These are phyloP conservation scores for Fusarium annulatum DNA, from an alignment of 2,329 filamentous ascomycete genomes.

Conservation along the genomic window DNA sequence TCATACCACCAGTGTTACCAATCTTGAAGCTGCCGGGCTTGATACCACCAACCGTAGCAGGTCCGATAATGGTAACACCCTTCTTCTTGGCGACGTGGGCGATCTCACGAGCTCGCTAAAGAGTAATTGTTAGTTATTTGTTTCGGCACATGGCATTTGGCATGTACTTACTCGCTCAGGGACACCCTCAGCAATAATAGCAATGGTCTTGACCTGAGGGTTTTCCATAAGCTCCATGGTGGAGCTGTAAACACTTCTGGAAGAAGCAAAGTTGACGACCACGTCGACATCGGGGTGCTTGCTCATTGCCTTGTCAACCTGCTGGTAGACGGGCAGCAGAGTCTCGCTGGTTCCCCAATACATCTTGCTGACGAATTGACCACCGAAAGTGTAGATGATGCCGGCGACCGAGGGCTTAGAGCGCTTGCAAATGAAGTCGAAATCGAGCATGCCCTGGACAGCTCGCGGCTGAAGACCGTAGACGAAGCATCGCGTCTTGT, in stretches of 20 bases:
- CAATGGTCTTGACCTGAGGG: conserved; percentile 98
- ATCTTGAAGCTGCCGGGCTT: conserved; percentile 99
- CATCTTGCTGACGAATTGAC: conserved; percentile 99
- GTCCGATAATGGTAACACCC: conserved; percentile 98
- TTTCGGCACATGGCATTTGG: conserved; percentile 7
- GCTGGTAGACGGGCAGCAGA: conserved; percentile 97
- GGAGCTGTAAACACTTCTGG: conserved; percentile 97
- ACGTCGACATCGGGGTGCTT: conserved; percentile 98
- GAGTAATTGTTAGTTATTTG: conserved; percentile 22
- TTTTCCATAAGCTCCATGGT: conserved; percentile 98
- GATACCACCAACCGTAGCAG: conserved; percentile 98
- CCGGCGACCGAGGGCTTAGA: conserved; percentile 94
- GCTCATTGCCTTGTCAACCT: conserved; percentile 88
- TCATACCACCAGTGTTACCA: conserved; percentile 99
- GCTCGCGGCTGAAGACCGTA: conserved; percentile 98
- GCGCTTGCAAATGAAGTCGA: conserved; percentile 99
- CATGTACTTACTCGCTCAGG: conserved; percentile 84
- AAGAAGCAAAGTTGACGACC: conserved; percentile 99
- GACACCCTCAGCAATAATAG: conserved; percentile 99
- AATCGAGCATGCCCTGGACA: conserved; percentile 95
- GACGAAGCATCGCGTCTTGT: conserved; percentile 99
- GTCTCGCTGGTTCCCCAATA: conserved; percentile 99
- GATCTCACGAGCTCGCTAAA: conserved; percentile 94
- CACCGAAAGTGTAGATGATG: conserved; percentile 99
- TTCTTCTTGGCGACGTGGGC: conserved; percentile 97